Evolutionary conservation across 2,329 filamentous ascomycete species (phyloP).

Genomic region (Claviceps citrina): DNA sequence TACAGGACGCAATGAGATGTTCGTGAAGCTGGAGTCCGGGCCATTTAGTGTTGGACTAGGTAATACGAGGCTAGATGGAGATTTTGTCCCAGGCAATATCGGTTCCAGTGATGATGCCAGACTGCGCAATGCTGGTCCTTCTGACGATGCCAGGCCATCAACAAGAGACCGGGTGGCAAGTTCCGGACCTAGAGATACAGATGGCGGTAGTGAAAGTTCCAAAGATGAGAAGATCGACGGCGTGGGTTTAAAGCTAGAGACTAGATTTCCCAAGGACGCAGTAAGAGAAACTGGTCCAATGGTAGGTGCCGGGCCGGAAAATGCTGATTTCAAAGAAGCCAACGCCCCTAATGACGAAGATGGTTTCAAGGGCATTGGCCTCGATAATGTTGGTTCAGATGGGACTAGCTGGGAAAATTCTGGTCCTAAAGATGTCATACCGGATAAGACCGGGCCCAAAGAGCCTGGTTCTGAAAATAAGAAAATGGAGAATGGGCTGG

Average conservation of each 20-base stretch:
- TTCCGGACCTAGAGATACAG: too few species aligned
- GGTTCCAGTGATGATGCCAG: neutral
- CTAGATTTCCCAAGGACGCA: neutral
- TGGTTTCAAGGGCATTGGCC: neutral
- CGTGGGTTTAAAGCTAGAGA: neutral
- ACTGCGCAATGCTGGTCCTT: neutral
- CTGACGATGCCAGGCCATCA: neutral
- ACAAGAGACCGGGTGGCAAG: too few species aligned
- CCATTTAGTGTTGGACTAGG: neutral
- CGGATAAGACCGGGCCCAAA: neutral
- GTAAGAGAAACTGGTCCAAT: neutral
- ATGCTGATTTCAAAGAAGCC: neutral
- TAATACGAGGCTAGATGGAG: neutral
- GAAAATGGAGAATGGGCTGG: neutral
- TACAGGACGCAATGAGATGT: neutral
- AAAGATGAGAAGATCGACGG: too few species aligned
- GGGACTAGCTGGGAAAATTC: neutral
- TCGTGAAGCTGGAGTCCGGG: neutral
- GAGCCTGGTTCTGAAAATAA: neutral
- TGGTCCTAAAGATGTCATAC: neutral
- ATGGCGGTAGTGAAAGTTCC: too few species aligned
- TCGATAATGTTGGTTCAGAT: neutral
- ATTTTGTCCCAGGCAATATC: neutral
- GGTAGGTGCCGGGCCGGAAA: neutral
- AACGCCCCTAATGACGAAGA: neutral